These are phyloP conservation scores for Neofusicoccum cordaticola DNA, from an alignment of 2,329 filamentous ascomycete genomes.

Conservation along the genomic window DNA sequence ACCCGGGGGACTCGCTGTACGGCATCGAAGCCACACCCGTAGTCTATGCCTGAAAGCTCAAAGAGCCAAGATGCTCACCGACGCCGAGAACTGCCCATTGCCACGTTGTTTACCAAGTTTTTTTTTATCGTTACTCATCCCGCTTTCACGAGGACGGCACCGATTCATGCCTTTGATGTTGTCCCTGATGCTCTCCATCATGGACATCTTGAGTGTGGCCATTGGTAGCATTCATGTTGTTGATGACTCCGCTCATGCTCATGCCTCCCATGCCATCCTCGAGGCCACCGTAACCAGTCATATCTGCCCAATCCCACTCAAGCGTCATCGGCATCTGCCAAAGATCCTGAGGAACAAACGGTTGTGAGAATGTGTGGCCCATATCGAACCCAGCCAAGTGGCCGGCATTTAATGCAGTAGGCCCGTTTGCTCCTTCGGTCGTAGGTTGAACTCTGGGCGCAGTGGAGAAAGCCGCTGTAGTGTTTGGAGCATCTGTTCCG, in stretches of 20 bases:
- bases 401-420: slow-evolving; percentile 6
- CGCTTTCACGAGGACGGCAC: background rate
- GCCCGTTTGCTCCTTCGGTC: background rate
- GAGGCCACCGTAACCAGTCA: slow-evolving; percentile 37
- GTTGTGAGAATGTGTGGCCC: slow-evolving; percentile 65
- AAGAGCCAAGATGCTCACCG: background rate
- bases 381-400: slow-evolving; percentile 1
- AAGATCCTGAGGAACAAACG: slow-evolving; percentile 85
- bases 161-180: background rate
- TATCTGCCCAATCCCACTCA: slow-evolving; percentile 77
- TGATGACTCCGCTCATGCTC: slow-evolving; percentile 16
- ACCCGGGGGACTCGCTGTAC: background rate
- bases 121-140: background rate
- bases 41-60: background rate
- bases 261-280: slow-evolving; percentile 26
- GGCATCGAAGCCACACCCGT: background rate
- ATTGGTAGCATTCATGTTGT: background rate
- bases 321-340: slow-evolving; percentile 96
- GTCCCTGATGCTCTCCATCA: background rate
- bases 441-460: background rate
- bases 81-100: background rate
- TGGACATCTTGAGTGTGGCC: background rate
- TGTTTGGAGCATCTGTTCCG: background rate
- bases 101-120: background rate
- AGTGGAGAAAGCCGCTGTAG: background rate